Evolutionary conservation across 176 grass and related monocot species (phyloP), one percentile per base, ranked within the genome.

Genomic region (Elymus sibiricus): DNA sequence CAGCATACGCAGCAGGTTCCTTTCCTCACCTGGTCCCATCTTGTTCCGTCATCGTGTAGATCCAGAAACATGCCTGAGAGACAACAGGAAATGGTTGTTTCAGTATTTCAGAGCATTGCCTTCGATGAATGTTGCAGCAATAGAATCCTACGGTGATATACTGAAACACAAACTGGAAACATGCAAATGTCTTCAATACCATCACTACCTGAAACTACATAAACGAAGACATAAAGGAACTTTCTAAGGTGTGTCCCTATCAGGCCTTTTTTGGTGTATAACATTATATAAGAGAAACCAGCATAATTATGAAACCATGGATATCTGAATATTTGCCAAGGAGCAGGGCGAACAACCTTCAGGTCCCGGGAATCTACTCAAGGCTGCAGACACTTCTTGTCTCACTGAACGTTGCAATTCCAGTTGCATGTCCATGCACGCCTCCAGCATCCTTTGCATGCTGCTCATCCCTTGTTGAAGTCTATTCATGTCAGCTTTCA

Each of bases 351-450:
- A 62, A 32, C 40, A 82, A 97, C 95, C 91, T 95, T 90, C 86
- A 82, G 86, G 59, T 60, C 94, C 92, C 31, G 74, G 27, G 67
- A 75, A 90, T 62, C 94, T 85, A 87, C 94, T 96, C 83, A 99
- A 77, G 77, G 97, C 97, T 21, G 94, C 92, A n/a, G 97, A 96
- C 12, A 99, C 97, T 90, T 99, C 97, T 88, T 99, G 97, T 69
- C 92, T 92, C 72, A 99, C 92, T 4, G 97, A 92, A 70, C 97
- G 97, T 62, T 99, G 97, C 69, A 99, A 73, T 29, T 99, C 97
- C 43, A 99, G 85, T 76, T 99, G 97, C 97, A 99, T 96, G 85
- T 99, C 94, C 92, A 99, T 91, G 88, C 97, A 99, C 5, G 97
- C 88, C 68, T 99, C 97, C 84, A 99, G 43, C 89, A 92, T 91